Percentiles rank a stretch among this genome's conserved stretches.
Conservation (phyloP, 169 alveolate genomes). For the Plasmodium vivax region DNA sequence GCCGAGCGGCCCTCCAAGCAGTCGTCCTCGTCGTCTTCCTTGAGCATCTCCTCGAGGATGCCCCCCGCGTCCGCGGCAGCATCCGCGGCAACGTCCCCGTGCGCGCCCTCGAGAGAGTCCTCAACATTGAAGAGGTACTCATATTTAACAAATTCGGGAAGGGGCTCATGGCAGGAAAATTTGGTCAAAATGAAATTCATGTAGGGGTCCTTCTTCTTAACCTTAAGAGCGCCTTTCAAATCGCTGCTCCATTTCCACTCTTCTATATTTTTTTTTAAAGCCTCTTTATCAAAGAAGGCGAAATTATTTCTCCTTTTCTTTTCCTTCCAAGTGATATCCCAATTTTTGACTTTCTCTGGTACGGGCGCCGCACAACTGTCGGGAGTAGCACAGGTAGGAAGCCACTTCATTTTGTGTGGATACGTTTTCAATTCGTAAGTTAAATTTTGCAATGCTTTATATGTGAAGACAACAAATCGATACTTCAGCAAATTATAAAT, state of each 20-base stretch:
- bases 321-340: constrained; percentile 88
- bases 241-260: constrained; percentile 89
- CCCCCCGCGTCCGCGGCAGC: background rate
- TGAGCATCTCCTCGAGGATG: constrained; percentile 59
- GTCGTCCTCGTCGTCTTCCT: constrained; percentile 16
- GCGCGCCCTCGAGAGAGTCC: constrained; percentile 60
- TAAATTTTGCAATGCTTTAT: constrained; percentile 86
- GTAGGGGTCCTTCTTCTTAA: constrained; percentile 82
- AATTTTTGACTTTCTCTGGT: constrained; percentile 85
- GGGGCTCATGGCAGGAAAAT: constrained; percentile 66
- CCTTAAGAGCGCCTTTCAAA: constrained; percentile 83
- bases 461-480: constrained; percentile 87
- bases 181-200: constrained; percentile 77
- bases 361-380: constrained; percentile 85
- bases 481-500: constrained; percentile 87
- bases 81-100: constrained; percentile 37
- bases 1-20: constrained; percentile 6
- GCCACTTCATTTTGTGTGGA: constrained; percentile 87
- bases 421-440: constrained; percentile 82
- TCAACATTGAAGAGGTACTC: constrained; percentile 80
- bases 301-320: constrained; percentile 72
- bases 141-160: constrained; percentile 72
- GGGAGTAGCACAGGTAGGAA: constrained; percentile 88
- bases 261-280: constrained; percentile 81
- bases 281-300: constrained; percentile 69